Conservation (phyloP, 768 basidiomycete species). For the Psilocybe tampanensis region DNA sequence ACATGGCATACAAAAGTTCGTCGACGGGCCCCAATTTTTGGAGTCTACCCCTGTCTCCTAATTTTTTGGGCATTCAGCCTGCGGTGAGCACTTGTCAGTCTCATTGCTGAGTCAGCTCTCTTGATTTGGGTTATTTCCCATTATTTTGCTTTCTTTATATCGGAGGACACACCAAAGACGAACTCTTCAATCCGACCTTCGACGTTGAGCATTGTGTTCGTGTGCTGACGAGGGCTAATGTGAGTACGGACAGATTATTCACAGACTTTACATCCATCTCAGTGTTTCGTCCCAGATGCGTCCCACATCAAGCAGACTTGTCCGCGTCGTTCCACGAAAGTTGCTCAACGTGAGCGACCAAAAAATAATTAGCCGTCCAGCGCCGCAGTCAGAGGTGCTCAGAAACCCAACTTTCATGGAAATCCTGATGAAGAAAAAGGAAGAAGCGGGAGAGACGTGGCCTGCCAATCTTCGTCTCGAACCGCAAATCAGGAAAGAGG, state of each 20-base stretch:
- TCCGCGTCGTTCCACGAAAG: conserved; percentile 39
- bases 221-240: neutral
- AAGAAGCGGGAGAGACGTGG: conserved; percentile 37
- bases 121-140: neutral
- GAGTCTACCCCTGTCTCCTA: too few relatives aligned
- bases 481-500: conserved; percentile 42
- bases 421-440: conserved; percentile 35
- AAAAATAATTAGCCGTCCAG: conserved; percentile 34
- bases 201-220: neutral
- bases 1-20: too few relatives aligned
- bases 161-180: neutral
- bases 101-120: neutral
- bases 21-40: too few relatives aligned
- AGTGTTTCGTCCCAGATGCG: conserved; percentile 29
- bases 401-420: conserved; percentile 37
- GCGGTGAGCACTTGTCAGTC: too few relatives aligned
- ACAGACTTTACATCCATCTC: neutral
- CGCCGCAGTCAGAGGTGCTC: conserved; percentile 36
- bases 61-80: too few relatives aligned
- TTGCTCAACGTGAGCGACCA: conserved; percentile 28
- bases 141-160: neutral
- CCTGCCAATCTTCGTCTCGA: conserved; percentile 50
- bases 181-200: neutral
- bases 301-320: conserved; percentile 34
- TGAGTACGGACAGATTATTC: neutral